Evolutionary conservation across 2,329 filamentous ascomycete genomes (phyloP).

Genomic region (Corynespora cassiicola): DNA sequence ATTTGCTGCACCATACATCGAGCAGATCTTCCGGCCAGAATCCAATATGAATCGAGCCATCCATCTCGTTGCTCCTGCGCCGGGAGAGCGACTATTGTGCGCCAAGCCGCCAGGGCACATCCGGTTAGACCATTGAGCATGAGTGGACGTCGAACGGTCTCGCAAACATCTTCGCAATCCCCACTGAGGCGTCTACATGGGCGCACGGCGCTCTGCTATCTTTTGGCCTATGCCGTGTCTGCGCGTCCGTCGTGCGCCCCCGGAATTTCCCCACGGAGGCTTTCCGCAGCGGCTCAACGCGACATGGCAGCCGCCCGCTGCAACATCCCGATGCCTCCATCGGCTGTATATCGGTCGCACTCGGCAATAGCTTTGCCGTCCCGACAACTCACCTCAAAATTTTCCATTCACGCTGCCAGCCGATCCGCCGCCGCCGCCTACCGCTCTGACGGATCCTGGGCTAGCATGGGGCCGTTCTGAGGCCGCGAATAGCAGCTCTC

Average conservation of each 20-base stretch:
- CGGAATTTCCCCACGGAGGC: background rate
- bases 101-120: conserved; percentile 3
- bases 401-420: conserved; percentile 2
- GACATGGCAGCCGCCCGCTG: too few relatives aligned
- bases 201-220: conserved; percentile 1
- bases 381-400: conserved; percentile 5
- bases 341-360: conserved; percentile 17
- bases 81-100: too few relatives aligned
- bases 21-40: too few relatives aligned
- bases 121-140: conserved; percentile 2
- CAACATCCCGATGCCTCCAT: conserved; percentile 8
- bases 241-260: too few relatives aligned
- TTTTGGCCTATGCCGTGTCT: too few relatives aligned
- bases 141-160: background rate
- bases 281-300: conserved; percentile 4
- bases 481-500: too few relatives aligned
- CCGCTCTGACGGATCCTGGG: too few relatives aligned
- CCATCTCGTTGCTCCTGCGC: too few relatives aligned
- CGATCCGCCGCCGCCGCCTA: conserved; percentile 1
- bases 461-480: too few relatives aligned
- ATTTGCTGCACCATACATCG: too few relatives aligned
- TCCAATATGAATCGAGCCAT: too few relatives aligned
- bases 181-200: conserved; percentile 5
- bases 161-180: background rate
- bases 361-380: conserved; percentile 11